A percentile compares a stretch with the other conserved stretches of the same genome.
phyloP scores from a whole-genome alignment of 495 filamentous ascomycete genomes.

The Aspergillus coremiiformis region DNA sequence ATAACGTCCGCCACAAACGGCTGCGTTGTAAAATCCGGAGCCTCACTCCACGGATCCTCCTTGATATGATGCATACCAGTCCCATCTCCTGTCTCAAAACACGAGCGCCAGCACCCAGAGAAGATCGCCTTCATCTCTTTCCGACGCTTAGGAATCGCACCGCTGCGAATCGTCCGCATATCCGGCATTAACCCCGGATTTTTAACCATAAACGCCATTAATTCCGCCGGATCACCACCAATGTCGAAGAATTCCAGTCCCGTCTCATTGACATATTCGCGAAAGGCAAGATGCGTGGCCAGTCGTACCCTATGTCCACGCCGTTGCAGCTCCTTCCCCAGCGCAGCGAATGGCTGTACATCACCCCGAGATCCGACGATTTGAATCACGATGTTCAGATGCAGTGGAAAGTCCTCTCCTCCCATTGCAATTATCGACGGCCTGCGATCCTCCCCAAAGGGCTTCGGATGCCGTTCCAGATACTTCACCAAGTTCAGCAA shows the following conservation, averaged over 20 bases:
- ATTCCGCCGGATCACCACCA: slow-evolving; percentile 67
- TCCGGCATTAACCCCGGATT: slow-evolving; percentile 74
- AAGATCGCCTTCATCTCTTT: slow-evolving; percentile 63
- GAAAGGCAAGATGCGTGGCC: slow-evolving; percentile 68
- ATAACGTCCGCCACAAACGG: slow-evolving; percentile 77
- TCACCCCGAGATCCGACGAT: slow-evolving; percentile 75
- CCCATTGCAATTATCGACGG: slow-evolving; percentile 34
- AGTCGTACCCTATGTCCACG: slow-evolving; percentile 71
- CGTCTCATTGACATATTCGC: slow-evolving; percentile 58
- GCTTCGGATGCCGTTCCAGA: slow-evolving; percentile 59
- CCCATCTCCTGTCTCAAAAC: slow-evolving; percentile 56
- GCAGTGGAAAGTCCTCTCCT: slow-evolving; percentile 46
- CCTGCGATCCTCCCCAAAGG: slow-evolving; percentile 19
- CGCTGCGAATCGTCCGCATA: slow-evolving; percentile 56
- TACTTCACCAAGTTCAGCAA: slow-evolving; percentile 53
- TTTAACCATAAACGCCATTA: slow-evolving; percentile 86
- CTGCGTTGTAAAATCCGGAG: slow-evolving; percentile 26
- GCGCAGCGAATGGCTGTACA: slow-evolving; percentile 66
- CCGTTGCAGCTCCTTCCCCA: slow-evolving; percentile 56
- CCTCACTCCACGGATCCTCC: slow-evolving; percentile 33
- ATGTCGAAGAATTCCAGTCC: slow-evolving; percentile 74
- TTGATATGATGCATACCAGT: slow-evolving; percentile 36
- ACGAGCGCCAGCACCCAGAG: slow-evolving; percentile 73
- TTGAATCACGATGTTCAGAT: slow-evolving; percentile 70
- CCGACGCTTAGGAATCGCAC: slow-evolving; percentile 59